phyloP scores from a whole-genome alignment of 75 land plant species.

The Ceratopteris richardii region DNA sequence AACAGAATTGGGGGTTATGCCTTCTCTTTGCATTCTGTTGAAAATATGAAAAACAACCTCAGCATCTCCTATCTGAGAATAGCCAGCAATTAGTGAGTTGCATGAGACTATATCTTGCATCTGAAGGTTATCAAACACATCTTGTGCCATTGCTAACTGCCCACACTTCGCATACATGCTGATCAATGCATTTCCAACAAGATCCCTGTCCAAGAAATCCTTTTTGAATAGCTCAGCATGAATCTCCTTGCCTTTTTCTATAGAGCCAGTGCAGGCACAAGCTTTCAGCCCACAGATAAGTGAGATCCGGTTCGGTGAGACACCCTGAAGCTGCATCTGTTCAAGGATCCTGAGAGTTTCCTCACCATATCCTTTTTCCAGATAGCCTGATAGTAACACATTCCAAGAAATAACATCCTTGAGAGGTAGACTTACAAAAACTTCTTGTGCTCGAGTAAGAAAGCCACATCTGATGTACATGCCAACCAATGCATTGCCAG shows the following conservation, averaged over 20 bases:
- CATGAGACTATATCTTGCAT: constrained; percentile 12
- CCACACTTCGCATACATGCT: constrained; percentile 6
- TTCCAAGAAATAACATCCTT: constrained; percentile 30
- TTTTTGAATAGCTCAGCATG: constrained; percentile 4
- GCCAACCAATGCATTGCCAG: constrained; percentile 22
- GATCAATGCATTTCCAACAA: not conserved
- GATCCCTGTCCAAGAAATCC: not conserved
- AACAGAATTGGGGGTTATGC: constrained; percentile 27
- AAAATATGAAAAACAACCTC: constrained; percentile 31
- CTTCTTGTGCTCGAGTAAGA: constrained; percentile 10
- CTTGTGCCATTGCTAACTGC: not conserved
- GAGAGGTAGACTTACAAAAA: constrained; percentile 33
- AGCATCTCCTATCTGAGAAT: constrained; percentile 54
- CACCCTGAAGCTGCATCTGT: constrained; percentile 31
- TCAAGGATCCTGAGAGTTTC: constrained; percentile 32
- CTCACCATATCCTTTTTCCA: constrained; percentile 4
- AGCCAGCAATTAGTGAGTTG: constrained; percentile 36
- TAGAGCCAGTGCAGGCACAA: constrained; percentile 13
- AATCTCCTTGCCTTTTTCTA: constrained; percentile 17
- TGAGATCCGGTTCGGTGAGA: constrained; percentile 40
- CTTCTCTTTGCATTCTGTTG: constrained; percentile 38
- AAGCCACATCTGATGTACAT: constrained; percentile 21
- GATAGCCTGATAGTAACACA: constrained; percentile 27
- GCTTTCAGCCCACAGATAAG: constrained; percentile 24
- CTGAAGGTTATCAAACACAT: not conserved